Evolutionary conservation across 768 basidiomycete genomes (phyloP), one percentile per base, ranked within the genome.

Genomic region (Gautieria morchelliformis): DNA sequence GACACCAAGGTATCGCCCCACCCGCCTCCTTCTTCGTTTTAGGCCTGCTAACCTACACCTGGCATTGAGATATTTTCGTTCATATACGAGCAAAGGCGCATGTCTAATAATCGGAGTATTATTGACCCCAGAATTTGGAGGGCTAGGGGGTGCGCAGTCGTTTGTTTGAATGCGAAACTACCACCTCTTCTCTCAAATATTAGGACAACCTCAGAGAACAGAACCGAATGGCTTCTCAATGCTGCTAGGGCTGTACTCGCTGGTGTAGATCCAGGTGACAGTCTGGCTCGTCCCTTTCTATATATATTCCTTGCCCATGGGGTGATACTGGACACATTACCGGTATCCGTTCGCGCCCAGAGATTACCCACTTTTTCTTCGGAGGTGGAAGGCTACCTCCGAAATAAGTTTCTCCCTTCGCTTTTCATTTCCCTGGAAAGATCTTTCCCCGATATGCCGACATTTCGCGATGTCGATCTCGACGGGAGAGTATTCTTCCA

Each of bases 1-100:
- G 83, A 87, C 61, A 78, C 79, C 0, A 87, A 86, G 73, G 86
- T 80, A 15, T 19, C 68, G 4, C 12, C n/a, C n/a, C n/a, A n/a
- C n/a, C n/a, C n/a, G n/a, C n/a, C n/a, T n/a, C n/a, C n/a, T n/a
- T n/a, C n/a, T n/a, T n/a, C 12, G 5, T 20, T 11, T 56, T 14
- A n/a, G n/a, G 30, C 30, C 12, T 12, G 9, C 24, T 48, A 10
- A 53, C 30, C 15, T 20, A 27, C 7, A 32, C n/a, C 8, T 9
- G 10, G 30, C 32, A 22, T 15, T 7, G 61, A 86, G 85, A 77
- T 85, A 40, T 65, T 79, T 12, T 73, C 85, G 0, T 85, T 86
- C 61, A 75, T 87, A 11, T 80, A 74, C 51, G 76, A 78, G 63
- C 71, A 68, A 47, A 54, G 65, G 9, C 62, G 66, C 20, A 65